Percentiles rank a stretch among this genome's conserved stretches.
Evolutionary conservation across 495 filamentous ascomycete species (phyloP).

Genomic region (Penicillium goetzii): DNA sequence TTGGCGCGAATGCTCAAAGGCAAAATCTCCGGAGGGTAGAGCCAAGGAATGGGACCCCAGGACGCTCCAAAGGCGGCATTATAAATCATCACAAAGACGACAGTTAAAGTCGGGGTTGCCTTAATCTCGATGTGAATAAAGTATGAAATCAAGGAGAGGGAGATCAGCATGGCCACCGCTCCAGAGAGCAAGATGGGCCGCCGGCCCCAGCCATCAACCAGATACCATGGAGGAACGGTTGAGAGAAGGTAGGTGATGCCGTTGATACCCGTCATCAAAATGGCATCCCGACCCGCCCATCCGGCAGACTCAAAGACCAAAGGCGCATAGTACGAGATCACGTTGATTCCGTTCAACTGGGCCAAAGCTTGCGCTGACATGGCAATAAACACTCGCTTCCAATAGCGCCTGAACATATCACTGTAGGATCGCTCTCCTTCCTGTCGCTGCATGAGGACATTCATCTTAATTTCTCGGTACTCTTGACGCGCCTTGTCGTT

Average conservation of each 20-base stretch:
- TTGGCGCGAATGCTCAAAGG: constrained; percentile 97
- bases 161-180: constrained; percentile 86
- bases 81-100: constrained; percentile 96
- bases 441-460: constrained; percentile 87
- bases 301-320: constrained; percentile 95
- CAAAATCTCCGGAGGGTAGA: constrained; percentile 96
- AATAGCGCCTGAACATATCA: constrained; percentile 96
- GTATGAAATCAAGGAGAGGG: constrained; percentile 91
- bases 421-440: constrained; percentile 89
- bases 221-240: constrained; percentile 95
- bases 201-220: constrained; percentile 91
- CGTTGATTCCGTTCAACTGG: constrained; percentile 98
- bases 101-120: constrained; percentile 80
- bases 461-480: constrained; percentile 98
- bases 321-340: constrained; percentile 98
- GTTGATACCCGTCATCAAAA: constrained; percentile 98
- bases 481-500: constrained; percentile 88
- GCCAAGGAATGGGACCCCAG: constrained; percentile 98
- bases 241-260: constrained; percentile 87
- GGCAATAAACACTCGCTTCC: constrained; percentile 91
- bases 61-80: constrained; percentile 97
- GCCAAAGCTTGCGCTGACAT: constrained; percentile 98
- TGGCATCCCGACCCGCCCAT: constrained; percentile 86
- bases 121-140: constrained; percentile 86
- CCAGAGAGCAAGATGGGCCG: constrained; percentile 89